Conservation (phyloP, 2,329 filamentous ascomycete species). For the Cercospora citrullina region DNA sequence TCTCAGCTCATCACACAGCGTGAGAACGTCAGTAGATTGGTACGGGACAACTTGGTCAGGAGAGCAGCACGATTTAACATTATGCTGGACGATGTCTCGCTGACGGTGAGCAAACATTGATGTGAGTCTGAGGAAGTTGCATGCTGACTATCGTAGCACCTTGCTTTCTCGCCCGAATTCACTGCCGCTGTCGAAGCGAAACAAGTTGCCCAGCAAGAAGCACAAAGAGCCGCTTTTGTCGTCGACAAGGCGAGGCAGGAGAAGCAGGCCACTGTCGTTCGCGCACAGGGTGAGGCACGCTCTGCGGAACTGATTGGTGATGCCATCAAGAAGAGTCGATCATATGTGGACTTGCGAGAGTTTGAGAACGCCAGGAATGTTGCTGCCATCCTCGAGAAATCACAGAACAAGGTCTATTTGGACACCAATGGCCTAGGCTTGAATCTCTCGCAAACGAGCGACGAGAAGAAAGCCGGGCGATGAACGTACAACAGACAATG, state of each 20-base stretch:
- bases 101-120: slow-evolving; percentile 57
- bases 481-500: neutral
- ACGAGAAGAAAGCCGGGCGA: slow-evolving; percentile 20
- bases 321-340: slow-evolving; percentile 98
- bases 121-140: neutral
- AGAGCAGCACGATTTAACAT: slow-evolving; percentile 97
- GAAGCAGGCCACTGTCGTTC: slow-evolving; percentile 98
- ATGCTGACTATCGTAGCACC: slow-evolving; percentile 50
- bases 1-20: slow-evolving; percentile 98
- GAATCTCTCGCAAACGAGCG: slow-evolving; percentile 62
- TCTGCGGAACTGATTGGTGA: slow-evolving; percentile 98
- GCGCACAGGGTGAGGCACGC: slow-evolving; percentile 97
- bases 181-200: slow-evolving; percentile 69
- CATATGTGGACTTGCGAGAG: slow-evolving; percentile 95
- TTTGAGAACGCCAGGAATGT: slow-evolving; percentile 94
- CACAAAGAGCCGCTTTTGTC: slow-evolving; percentile 92
- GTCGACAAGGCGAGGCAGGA: slow-evolving; percentile 99
- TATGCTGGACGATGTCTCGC: slow-evolving; percentile 90
- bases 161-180: slow-evolving; percentile 69
- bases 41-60: slow-evolving; percentile 87
- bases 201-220: slow-evolving; percentile 80
- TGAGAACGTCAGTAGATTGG: slow-evolving; percentile 90
- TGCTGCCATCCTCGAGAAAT: slow-evolving; percentile 82
- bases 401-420: slow-evolving; percentile 90
- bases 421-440: slow-evolving; percentile 88